Evolutionary conservation across 2,329 filamentous ascomycete species (phyloP), one percentile per base, ranked within the genome.

Genomic region (Aschersonia sp.): DNA sequence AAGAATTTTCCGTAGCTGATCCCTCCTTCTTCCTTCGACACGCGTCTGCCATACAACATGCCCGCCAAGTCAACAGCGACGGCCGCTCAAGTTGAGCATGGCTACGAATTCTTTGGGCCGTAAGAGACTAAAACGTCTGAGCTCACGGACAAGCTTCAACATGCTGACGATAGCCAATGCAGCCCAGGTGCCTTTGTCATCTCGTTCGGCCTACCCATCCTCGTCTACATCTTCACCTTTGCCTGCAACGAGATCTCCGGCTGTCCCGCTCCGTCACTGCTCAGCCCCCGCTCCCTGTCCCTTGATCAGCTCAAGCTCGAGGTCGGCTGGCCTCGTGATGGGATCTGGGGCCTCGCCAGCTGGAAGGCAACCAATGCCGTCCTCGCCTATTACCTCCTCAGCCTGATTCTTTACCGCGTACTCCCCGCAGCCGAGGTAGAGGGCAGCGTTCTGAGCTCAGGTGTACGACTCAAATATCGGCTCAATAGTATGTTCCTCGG

Each of bases 201-300:
- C 58, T 85, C 85, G 6, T 83, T 94, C 57, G 81, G 82, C 49
- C 78, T 96, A 1, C 90, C 90, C 0, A 51, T 88, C 42, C 73
- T 89, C 53, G 77, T 87, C 56, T 94, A 92, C 67, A 62, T 81
- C 56, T 83, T 90, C 60, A 75, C 81, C 44, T 94, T 96, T 60
- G 71, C 83, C 57, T 96, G 90, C 75, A 97, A 96, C 68, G 89
- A 97, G 63, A 71, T 94, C 53, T 83, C 87, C 7, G 90, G 92
- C 50, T 97, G 92, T 61, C 92, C 90, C 44, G 82, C 86, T 3
- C 87, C 89, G 4, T 87, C 85, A 4, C 72, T 90, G 7, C 74
- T 94, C 39, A 73, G 75, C 55, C 88, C 85, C 33, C 80, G 75
- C 49, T 83, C 77, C 7, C 68, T 95, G 50, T 80, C 80, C 42